Conservation (phyloP, 306 rosid genomes). For the Dalbergia oliveri region DNA sequence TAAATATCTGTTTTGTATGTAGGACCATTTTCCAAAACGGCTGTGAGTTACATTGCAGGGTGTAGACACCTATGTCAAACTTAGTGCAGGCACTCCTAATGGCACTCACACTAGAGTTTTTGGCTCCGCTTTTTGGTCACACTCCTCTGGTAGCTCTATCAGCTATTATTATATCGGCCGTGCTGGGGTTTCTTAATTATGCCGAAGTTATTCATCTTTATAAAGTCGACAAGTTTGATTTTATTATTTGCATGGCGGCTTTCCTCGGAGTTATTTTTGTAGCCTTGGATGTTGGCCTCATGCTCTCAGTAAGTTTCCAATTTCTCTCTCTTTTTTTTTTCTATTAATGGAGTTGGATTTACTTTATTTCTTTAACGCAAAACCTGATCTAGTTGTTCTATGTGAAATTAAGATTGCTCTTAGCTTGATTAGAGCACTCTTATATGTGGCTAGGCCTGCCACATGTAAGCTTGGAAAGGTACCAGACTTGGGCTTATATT, state of each 20-base stretch:
- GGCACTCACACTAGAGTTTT: constrained; percentile 63
- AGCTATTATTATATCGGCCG: constrained; percentile 80
- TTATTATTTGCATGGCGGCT: constrained; percentile 72
- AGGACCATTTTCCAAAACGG: constrained; percentile 99
- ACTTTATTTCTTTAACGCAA: not conserved
- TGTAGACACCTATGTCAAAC: constrained; percentile 74
- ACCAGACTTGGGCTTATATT: constrained; percentile 54
- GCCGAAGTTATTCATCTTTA: constrained; percentile 57
- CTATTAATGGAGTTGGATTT: not conserved
- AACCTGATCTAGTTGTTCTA: not conserved
- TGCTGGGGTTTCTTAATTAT: constrained; percentile 75
- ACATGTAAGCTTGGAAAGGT: constrained; percentile 81
- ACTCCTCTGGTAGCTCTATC: constrained; percentile 89
- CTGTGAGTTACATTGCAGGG: constrained; percentile 88
- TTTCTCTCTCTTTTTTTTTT: no score
- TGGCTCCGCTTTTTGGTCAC: constrained; percentile 82
- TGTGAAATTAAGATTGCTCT: constrained; percentile 64
- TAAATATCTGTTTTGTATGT: not conserved
- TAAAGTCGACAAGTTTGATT: constrained; percentile 87
- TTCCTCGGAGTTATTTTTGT: constrained; percentile 64
- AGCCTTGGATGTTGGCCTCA: constrained; percentile 78
- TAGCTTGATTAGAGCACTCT: constrained; percentile 70
- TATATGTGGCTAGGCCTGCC: constrained; percentile 88
- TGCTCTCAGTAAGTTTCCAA: constrained; percentile 67
- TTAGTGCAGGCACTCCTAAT: constrained; percentile 63